Evolutionary conservation across 1,139 yeast species (phyloP), one percentile per base, ranked within the genome.

Genomic region (Diutina sp.): DNA sequence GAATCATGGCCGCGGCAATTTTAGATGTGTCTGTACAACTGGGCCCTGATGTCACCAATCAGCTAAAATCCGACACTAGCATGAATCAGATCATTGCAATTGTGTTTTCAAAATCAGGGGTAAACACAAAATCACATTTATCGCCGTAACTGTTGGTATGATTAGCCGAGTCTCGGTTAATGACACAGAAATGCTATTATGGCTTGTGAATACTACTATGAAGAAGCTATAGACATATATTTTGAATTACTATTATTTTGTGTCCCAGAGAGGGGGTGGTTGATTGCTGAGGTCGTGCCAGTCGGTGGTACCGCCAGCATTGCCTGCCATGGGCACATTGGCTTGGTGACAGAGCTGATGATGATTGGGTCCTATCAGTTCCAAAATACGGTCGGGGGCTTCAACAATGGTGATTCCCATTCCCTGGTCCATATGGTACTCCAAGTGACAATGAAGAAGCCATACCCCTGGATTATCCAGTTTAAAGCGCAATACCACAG

Each of bases 371-470:
- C 12, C 11, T 9, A 44, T 5, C 25, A 8, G n/a, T 11, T 48
- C 51, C 4, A 3, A 6, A 11, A 48, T 48, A 6, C n/a, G 32
- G 9, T 29, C 38, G 11, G 51, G 51, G 3, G 51, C 51, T 16
- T 48, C 51, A 14, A 48, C 16, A 12, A 48, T 12, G 18, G 51
- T 48, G 12, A 48, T 29, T 1, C 51, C 51, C 11, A 48, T 11
- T 4, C 51, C 51, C 16, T 48, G 51, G 38, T 48, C 51, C 51
- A 48, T 48, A 29, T 48, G 51, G 21, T 48, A 48, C 35, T 48
- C 51, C 21, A 48, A 48, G 16, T 48, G 51, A 29, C 51, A 48
- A 28, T 48, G 51, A 16, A 48, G 28, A 14, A 48, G 21, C 51
- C 51, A 48, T 11, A 48, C 51, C 14, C 51, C 51, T 1, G 51